Evolutionary conservation across 169 alveolate species (phyloP), one percentile per base, ranked within the genome.

Genomic region (Plasmodium adleri): DNA sequence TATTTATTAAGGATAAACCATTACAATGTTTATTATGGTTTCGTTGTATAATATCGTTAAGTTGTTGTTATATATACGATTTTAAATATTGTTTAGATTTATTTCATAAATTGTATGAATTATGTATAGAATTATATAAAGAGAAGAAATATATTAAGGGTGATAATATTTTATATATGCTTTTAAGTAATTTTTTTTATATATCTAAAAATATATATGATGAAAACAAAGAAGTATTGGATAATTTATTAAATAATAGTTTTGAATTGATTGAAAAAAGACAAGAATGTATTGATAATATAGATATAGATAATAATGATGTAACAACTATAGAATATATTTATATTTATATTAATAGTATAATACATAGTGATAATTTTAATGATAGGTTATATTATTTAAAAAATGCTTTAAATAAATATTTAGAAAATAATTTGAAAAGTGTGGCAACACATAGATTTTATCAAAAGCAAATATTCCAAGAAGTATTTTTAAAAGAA

Each of bases 391-490:
- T 83, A 58, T 83, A 54, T 83, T 68, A 83, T 70, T 68, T 83
- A 62, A 83, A 83, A 56, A 58, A 28, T 68, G 91, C 91, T 0
- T 54, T 83, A 43, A 26, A 83, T 28, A 54, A 50, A 68, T 83
- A 83, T 68, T 20, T 83, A 62, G 54, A 83, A 45, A 83, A 83
- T 59, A 83, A 83, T 83, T 83, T 83, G 58, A 68, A 70, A 68
- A 83, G 91, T 50, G 91, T 83, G 15, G 91, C 91, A 6, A 83
- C 91, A 32, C 91, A 83, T 83, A 54, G 91, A 49, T 83, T 83
- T 49, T 83, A 83, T 45, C 91, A 83, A 72, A 83, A 83, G 54
- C 73, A 83, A 22, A 83, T 83, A 68, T 83, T 83, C 70, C 91
- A 83, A 83, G 43, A 83, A 24, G 43, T 83, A 83, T 83, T 83